These are phyloP conservation scores for Ophiostoma sp. DNA, from an alignment of 2,329 filamentous ascomycete species.

Conservation along the genomic window DNA sequence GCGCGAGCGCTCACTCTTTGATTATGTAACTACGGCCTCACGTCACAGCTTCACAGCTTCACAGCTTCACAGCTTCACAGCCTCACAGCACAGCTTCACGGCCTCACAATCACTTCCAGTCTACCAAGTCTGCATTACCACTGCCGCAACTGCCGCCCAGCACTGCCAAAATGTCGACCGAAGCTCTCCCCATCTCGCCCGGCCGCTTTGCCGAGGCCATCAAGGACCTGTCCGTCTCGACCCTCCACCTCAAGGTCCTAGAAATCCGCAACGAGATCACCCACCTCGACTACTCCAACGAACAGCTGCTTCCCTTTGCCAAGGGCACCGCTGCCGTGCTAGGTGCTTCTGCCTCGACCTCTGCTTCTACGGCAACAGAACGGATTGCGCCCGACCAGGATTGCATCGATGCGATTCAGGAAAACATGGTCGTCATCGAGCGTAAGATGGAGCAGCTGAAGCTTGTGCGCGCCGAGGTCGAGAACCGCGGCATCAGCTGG, in stretches of 20 bases:
- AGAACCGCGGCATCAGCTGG: constrained; percentile 52
- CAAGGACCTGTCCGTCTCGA: constrained; percentile 57
- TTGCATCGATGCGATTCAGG: constrained; percentile 66
- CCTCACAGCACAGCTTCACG: neutral
- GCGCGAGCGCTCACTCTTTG: neutral
- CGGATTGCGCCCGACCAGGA: constrained; percentile 53
- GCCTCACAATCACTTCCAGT: neutral
- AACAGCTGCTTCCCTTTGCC: constrained; percentile 64
- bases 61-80: neutral
- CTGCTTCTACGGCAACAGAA: constrained; percentile 2
- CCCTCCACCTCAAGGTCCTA: constrained; percentile 67
- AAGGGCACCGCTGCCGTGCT: constrained; percentile 40
- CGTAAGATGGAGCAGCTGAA: constrained; percentile 62
- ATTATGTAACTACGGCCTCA: constrained; percentile 2
- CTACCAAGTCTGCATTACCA: neutral
- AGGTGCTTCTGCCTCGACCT: constrained; percentile 17
- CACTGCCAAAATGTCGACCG: constrained; percentile 31
- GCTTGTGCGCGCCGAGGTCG: constrained; percentile 60
- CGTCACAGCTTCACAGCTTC: neutral
- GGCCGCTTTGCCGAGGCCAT: constrained; percentile 62
- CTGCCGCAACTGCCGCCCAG: neutral
- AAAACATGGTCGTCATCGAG: constrained; percentile 64
- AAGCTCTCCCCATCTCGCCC: constrained; percentile 55
- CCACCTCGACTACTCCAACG: constrained; percentile 69
- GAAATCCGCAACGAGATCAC: constrained; percentile 70